phyloP scores from a whole-genome alignment of 495 filamentous ascomycete species.

The Annulohypoxylon stygium region DNA sequence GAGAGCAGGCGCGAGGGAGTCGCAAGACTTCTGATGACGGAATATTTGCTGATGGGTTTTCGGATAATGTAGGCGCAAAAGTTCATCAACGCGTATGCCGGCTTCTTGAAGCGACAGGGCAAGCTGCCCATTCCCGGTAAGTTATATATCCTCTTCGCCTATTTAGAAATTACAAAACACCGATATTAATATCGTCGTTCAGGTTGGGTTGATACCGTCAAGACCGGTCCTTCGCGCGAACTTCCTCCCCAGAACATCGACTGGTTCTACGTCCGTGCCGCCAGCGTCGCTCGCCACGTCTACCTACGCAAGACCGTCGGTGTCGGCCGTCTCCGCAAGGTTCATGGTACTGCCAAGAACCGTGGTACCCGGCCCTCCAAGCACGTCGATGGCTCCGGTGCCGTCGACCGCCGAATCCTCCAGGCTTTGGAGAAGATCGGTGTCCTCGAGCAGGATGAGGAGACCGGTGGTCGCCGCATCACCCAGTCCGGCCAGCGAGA shows the following conservation, averaged over 20 bases:
- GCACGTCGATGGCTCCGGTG: constrained; percentile 95
- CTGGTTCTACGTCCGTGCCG: constrained; percentile 99
- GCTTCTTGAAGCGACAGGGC: constrained; percentile 98
- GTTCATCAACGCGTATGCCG: constrained; percentile 94
- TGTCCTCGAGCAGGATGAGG: constrained; percentile 95
- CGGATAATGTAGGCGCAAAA: constrained; percentile 75
- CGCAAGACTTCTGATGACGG: constrained; percentile 71
- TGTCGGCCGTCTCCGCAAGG: constrained; percentile 77
- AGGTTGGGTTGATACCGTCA: constrained; percentile 99
- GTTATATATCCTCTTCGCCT: constrained; percentile 41
- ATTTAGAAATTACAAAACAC: not conserved
- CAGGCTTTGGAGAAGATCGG: constrained; percentile 99
- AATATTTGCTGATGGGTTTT: constrained; percentile 68
- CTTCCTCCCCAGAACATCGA: constrained; percentile 96
- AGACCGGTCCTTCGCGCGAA: constrained; percentile 95
- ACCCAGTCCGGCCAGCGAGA: constrained; percentile 97
- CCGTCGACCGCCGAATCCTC: constrained; percentile 94
- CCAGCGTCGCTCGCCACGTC: constrained; percentile 95
- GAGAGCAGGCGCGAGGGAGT: constrained; percentile 70
- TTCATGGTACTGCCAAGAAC: constrained; percentile 97
- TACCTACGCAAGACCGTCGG: constrained; percentile 99
- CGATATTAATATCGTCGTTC: constrained; percentile 39
- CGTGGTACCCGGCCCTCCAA: constrained; percentile 90
- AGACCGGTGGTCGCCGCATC: constrained; percentile 96
- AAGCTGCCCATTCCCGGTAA: constrained; percentile 96